Percentiles rank a stretch among this genome's conserved stretches.
phyloP scores from a whole-genome alignment of 2,329 filamentous ascomycete genomes.

The Ophiosphaerella korrae region DNA sequence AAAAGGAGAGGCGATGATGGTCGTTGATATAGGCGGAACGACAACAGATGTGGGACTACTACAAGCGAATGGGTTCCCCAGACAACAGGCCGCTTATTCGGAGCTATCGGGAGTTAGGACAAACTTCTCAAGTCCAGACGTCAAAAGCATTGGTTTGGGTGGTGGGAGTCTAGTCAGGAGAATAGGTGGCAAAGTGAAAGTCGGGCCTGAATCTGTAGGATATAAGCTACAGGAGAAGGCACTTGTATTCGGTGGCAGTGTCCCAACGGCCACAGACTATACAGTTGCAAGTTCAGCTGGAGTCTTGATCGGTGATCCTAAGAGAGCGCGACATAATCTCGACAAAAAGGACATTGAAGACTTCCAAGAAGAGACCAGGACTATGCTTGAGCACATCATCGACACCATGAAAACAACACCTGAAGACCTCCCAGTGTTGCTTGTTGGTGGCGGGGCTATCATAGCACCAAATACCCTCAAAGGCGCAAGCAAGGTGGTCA shows the following conservation, averaged over 20 bases:
- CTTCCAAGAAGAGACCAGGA: constrained; percentile 52
- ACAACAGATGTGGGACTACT: constrained; percentile 68
- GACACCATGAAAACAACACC: constrained; percentile 68
- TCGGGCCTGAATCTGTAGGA: constrained; percentile 68
- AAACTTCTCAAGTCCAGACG: constrained; percentile 61
- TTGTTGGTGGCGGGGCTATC: constrained; percentile 68
- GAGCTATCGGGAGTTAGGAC: constrained; percentile 67
- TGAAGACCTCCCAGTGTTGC: constrained; percentile 62
- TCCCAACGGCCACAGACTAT: constrained; percentile 65
- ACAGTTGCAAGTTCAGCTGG: constrained; percentile 46
- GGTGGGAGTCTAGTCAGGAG: constrained; percentile 62
- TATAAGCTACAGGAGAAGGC: constrained; percentile 62
- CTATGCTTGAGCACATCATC: constrained; percentile 61
- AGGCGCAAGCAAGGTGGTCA: constrained; percentile 62
- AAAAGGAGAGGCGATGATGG: constrained; percentile 58
- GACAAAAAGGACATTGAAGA: constrained; percentile 45
- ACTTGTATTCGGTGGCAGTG: constrained; percentile 61
- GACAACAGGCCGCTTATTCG: constrained; percentile 66
- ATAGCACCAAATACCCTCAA: constrained; percentile 61
- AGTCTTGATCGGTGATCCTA: constrained; percentile 51
- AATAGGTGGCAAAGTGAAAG: constrained; percentile 47
- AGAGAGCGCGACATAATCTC: constrained; percentile 42
- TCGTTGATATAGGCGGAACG: constrained; percentile 70
- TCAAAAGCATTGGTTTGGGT: constrained; percentile 64
- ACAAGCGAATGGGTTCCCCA: constrained; percentile 65